These are phyloP conservation scores for Coemansia aciculifera DNA, from an alignment of 192 early-diverging fungal genomes.

Conservation along the genomic window DNA sequence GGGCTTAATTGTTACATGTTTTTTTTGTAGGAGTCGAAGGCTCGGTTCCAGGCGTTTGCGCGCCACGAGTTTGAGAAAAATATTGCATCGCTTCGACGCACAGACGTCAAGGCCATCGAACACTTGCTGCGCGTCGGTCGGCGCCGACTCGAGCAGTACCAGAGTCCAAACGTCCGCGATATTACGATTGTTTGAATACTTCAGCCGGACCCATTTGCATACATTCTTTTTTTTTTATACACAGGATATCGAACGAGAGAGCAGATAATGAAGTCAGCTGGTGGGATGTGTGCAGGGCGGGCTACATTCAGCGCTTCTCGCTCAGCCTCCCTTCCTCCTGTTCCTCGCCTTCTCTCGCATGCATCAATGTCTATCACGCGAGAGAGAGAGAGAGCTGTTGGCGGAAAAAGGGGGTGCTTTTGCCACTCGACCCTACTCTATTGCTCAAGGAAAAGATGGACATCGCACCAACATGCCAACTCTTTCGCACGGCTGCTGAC, in stretches of 20 bases:
- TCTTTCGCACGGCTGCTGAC: neutral
- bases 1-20: neutral
- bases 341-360: neutral
- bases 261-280: neutral
- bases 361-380: neutral
- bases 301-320: neutral
- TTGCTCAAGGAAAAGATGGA: neutral
- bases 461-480: too few relatives aligned
- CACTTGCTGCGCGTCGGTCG: slow-evolving; percentile 67
- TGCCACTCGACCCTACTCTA: too few relatives aligned
- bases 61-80: slow-evolving; percentile 67
- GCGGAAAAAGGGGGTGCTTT: neutral
- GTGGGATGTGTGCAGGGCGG: neutral
- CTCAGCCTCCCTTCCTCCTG: neutral
- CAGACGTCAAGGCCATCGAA: slow-evolving; percentile 70
- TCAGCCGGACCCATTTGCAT: neutral
- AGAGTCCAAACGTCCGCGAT: slow-evolving; percentile 62
- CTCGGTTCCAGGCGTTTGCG: slow-evolving; percentile 67
- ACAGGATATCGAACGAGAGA: neutral
- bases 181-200: slow-evolving; percentile 20
- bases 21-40: slow-evolving; percentile 56
- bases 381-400: neutral
- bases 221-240: neutral
- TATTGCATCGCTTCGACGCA: slow-evolving; percentile 51
- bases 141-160: slow-evolving; percentile 64